These are phyloP conservation scores for Oropetium thomaeum DNA, from an alignment of 176 grass and related monocot species.

Conservation along the genomic window DNA sequence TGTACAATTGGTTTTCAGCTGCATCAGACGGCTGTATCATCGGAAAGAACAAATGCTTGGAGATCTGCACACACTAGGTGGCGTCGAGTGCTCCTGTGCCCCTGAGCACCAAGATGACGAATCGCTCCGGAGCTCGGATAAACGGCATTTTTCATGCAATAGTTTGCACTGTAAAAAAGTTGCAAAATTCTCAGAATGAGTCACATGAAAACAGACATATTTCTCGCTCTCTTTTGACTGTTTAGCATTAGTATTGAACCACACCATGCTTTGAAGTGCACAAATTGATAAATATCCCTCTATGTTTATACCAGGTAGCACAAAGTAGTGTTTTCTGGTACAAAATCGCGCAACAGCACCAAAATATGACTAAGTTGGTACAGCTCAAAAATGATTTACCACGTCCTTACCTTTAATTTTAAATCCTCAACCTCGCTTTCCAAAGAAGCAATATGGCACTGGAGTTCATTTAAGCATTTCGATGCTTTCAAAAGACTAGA, in stretches of 20 bases:
- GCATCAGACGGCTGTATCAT: neutral
- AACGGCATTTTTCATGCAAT: slow-evolving; percentile 48
- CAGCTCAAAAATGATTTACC: neutral
- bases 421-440: slow-evolving; percentile 63
- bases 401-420: slow-evolving; percentile 57
- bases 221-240: neutral
- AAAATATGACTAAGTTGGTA: neutral
- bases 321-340: neutral
- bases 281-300: neutral
- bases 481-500: slow-evolving; percentile 54
- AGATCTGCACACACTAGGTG: slow-evolving; percentile 23
- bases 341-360: neutral
- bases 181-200: neutral
- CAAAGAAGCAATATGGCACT: slow-evolving; percentile 51
- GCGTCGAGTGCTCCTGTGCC: neutral
- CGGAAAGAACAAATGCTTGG: slow-evolving; percentile 43
- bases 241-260: neutral
- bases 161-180: slow-evolving; percentile 49
- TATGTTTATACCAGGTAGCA: neutral
- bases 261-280: neutral
- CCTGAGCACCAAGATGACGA: slow-evolving; percentile 28
- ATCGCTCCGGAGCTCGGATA: slow-evolving; percentile 38
- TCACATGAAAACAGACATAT: neutral
- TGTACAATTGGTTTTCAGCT: slow-evolving; percentile 17
- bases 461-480: slow-evolving; percentile 59